Evolutionary conservation across 2,329 filamentous ascomycete species (phyloP).

Genomic region (Beauveria brongniartii): DNA sequence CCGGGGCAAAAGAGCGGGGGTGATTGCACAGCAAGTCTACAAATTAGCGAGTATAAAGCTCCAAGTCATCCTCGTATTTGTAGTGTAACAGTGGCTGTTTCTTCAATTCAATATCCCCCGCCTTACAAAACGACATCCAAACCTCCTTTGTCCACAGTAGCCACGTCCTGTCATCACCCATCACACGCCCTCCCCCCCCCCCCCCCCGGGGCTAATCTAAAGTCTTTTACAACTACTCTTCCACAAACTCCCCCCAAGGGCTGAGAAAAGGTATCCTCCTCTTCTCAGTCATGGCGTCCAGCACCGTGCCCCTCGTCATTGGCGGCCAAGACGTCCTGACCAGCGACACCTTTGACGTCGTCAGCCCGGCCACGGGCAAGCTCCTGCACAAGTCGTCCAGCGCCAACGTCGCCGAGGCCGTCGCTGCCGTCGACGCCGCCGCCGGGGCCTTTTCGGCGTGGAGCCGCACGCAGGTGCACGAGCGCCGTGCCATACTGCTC

Average conservation of each 20-base stretch:
- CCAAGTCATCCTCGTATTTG: no score
- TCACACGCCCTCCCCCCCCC: no score
- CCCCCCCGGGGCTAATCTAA: neutral
- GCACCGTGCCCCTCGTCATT: constrained; percentile 33
- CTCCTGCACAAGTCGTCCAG: constrained; percentile 32
- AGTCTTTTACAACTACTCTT: neutral
- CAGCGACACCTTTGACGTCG: constrained; percentile 44
- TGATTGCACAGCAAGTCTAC: no score
- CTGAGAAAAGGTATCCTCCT: no score
- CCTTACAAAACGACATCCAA: no score
- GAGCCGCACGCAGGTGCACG: constrained; percentile 51
- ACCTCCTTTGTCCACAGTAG: no score
- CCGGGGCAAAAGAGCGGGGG: no score
- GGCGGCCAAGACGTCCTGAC: constrained; percentile 37
- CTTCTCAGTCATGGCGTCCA: neutral
- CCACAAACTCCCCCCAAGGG: neutral
- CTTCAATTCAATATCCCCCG: no score
- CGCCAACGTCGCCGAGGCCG: constrained; percentile 34
- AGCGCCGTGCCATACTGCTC: constrained; percentile 62
- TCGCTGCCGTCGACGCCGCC: constrained; percentile 45
- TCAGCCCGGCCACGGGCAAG: constrained; percentile 44
- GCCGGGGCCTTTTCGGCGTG: constrained; percentile 62
- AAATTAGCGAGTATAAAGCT: no score
- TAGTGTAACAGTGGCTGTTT: no score
- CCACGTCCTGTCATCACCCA: no score